These are phyloP conservation scores for Rhodotorula taiwanensis DNA, from an alignment of 768 basidiomycete genomes.

Conservation along the genomic window DNA sequence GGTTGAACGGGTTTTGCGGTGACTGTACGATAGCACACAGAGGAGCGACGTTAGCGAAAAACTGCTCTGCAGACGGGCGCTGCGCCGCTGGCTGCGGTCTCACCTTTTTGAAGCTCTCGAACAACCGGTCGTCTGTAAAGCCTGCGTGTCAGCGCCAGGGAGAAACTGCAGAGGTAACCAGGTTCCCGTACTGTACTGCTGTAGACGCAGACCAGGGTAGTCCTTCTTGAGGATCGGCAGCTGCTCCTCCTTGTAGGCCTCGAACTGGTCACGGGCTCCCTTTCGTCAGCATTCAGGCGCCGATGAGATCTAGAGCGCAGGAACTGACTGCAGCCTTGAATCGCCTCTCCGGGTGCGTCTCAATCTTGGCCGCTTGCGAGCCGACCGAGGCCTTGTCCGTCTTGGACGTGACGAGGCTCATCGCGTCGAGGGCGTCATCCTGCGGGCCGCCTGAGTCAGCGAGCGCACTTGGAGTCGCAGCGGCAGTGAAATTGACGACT, in stretches of 20 bases:
- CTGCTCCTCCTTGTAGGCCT: conserved; percentile 47
- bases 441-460: conserved; percentile 2
- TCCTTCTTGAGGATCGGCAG: conserved; percentile 46
- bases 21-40: conserved; percentile 4
- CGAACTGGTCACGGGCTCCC: conserved; percentile 36
- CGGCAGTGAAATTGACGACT: background rate
- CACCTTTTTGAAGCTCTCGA: conserved; percentile 48
- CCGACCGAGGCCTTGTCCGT: conserved; percentile 47
- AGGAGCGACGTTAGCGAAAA: background rate
- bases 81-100: no score
- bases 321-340: conserved; percentile 47
- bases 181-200: conserved; percentile 41
- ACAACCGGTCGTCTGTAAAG: conserved; percentile 43
- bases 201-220: conserved; percentile 48
- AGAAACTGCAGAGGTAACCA: no score
- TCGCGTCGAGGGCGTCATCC: conserved; percentile 45
- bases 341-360: conserved; percentile 43
- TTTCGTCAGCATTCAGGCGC: background rate
- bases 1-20: conserved; percentile 46
- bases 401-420: conserved; percentile 46
- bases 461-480: background rate
- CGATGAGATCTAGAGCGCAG: background rate
- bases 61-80: conserved; percentile 35
- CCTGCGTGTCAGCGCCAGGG: background rate
- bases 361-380: conserved; percentile 39